A percentile compares a stretch with the other conserved stretches of the same genome.
These are phyloP conservation scores for Citrullus amarus DNA, from an alignment of 306 rosid species.

Conservation along the genomic window DNA sequence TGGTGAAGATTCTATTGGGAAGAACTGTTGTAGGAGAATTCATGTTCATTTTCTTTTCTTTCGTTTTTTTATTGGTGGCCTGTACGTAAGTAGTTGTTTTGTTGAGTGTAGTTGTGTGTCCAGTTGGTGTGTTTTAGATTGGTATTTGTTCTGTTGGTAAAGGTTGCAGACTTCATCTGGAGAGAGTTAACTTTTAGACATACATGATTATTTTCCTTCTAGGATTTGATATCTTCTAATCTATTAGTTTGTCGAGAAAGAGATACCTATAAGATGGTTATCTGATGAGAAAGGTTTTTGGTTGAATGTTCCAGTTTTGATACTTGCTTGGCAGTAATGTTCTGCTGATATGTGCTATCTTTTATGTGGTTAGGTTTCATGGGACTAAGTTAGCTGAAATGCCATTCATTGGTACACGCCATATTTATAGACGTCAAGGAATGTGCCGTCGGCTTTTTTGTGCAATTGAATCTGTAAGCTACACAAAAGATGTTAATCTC, in stretches of 20 bases:
- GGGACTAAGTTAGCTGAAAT: slow-evolving; percentile 91
- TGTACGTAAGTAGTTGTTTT: not conserved
- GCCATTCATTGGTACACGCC: slow-evolving; percentile 98
- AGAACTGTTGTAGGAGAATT: not conserved
- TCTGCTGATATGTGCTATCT: slow-evolving; percentile 9
- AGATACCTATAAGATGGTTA: not conserved
- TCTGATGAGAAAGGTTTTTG: not conserved
- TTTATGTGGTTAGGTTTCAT: slow-evolving; percentile 58
- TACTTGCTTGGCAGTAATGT: slow-evolving; percentile 1
- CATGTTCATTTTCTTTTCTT: not conserved
- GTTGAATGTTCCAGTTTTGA: not conserved
- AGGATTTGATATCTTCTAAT: not conserved
- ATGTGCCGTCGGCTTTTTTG: slow-evolving; percentile 94
- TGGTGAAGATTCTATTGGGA: not conserved
- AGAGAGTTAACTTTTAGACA: not conserved
- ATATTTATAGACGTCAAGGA: slow-evolving; percentile 90
- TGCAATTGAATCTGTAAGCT: slow-evolving; percentile 74
- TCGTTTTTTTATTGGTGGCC: not conserved
- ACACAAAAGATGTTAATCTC: slow-evolving; percentile 15
- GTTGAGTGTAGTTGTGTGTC: not conserved
- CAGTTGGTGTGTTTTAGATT: not conserved
- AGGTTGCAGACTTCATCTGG: not conserved
- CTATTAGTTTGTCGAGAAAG: not conserved
- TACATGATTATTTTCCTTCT: not conserved
- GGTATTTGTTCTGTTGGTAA: not conserved